These are phyloP conservation scores for Herpetomonas muscarum DNA, from an alignment of 208 protist genomes.

Conservation along the genomic window DNA sequence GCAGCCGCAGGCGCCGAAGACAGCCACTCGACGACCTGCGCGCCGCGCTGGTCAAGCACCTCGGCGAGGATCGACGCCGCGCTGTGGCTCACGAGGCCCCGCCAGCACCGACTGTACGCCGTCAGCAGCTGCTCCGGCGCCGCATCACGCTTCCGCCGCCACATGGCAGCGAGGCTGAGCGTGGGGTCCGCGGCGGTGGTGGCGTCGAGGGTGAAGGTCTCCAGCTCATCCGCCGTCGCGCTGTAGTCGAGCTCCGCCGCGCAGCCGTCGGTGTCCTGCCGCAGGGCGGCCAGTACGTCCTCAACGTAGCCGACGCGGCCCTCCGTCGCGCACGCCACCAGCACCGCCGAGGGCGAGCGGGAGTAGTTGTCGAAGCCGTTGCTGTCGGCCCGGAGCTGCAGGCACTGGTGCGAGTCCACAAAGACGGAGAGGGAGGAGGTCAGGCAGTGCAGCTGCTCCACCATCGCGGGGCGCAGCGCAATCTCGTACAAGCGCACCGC, in stretches of 20 bases:
- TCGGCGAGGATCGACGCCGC: slow-evolving; percentile 21
- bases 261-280: slow-evolving; percentile 11
- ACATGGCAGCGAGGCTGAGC: slow-evolving; percentile 9
- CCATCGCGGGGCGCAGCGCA: slow-evolving; percentile 48
- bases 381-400: slow-evolving; percentile 28
- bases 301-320: slow-evolving; percentile 47
- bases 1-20: neutral
- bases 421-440: slow-evolving; percentile 29
- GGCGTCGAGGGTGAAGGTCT: slow-evolving; percentile 22
- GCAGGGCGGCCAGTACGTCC: slow-evolving; percentile 3
- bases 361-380: slow-evolving; percentile 39
- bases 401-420: slow-evolving; percentile 27
- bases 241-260: slow-evolving; percentile 72
- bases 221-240: slow-evolving; percentile 37
- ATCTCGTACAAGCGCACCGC: slow-evolving; percentile 64
- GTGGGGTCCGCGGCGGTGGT: slow-evolving; percentile 15
- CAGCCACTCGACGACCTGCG: neutral
- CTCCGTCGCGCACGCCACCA: slow-evolving; percentile 32
- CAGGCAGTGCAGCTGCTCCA: slow-evolving; percentile 39
- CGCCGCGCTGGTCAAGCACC: slow-evolving; percentile 11
- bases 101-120: slow-evolving; percentile 26
- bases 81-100: slow-evolving; percentile 29
- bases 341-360: slow-evolving; percentile 15
- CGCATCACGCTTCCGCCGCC: slow-evolving; percentile 18
- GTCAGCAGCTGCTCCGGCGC: slow-evolving; percentile 24